Evolutionary conservation across 2,329 filamentous ascomycete species (phyloP), one percentile per base, ranked within the genome.

Genomic region (Davidsoniella neocaledoniae): DNA sequence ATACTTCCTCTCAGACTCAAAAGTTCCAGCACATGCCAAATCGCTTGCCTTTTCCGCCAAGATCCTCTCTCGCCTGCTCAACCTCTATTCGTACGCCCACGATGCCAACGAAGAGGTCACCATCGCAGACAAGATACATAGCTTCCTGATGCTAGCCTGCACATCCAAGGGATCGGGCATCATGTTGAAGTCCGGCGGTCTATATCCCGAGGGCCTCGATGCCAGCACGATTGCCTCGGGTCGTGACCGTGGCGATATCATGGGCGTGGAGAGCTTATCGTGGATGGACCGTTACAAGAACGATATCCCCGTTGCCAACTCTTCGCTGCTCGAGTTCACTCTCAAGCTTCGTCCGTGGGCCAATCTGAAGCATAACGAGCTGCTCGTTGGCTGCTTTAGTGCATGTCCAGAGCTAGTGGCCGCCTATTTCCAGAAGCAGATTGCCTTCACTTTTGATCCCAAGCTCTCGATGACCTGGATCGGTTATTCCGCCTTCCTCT

Each of bases 391-490:
- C 3, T 86, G 94, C 33, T 94, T 98, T 60, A 72, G 71, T 54
- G 76, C 77, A 6, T 85, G 83, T 0, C 90, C 93, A 0, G 91
- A 96, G 63, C 72, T 96, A 2, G 76, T 94, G 1, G 83, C 86
- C 41, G 80, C 87, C 58, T 98, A 93, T 62, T 96, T 94, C 60
- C 71, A 79, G 41, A 80, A 77, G 60, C 88, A 86, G 59, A 79
- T 76, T 53, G 76, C 81, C 49, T 91, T 96, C 58, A 77, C 81
- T 0, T 86, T 94, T 55, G 88, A 96, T 40, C 88, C 91, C 0
- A 96, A 94, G 60, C 72, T 93, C 4, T 91, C 87, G 2, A 81
- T 87, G 42, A 91, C 87, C 0, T 98, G 91, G 91, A 84, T 96
- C 56, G 88, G 90, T 40, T 94, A 93, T 61, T 86, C 87, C 0